Evolutionary conservation across 257 asterid species (phyloP).

Genomic region (Lycium ferocissimum): DNA sequence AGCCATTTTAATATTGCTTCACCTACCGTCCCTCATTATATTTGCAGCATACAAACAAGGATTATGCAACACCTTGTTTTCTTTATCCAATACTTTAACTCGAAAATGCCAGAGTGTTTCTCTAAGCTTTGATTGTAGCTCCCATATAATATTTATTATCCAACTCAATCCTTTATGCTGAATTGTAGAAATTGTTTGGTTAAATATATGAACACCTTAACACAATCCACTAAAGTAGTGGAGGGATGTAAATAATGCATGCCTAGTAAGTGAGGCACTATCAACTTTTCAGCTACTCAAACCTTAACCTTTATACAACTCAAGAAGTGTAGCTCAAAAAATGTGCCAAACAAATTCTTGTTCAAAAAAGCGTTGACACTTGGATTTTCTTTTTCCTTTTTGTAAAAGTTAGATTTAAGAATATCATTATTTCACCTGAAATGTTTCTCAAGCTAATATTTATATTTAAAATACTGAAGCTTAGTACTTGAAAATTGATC

Average conservation of each 20-base stretch:
- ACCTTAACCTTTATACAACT: too few relatives aligned
- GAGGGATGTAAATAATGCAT: conserved; percentile 15
- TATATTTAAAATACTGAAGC: too few relatives aligned
- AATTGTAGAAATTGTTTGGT: not conserved
- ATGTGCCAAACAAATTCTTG: too few relatives aligned
- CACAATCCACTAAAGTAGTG: conserved; percentile 9
- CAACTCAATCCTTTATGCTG: not conserved
- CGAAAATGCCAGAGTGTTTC: not conserved
- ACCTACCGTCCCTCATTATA: not conserved
- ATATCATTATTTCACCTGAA: too few relatives aligned
- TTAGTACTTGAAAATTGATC: too few relatives aligned
- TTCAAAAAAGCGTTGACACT: too few relatives aligned
- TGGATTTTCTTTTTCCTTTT: too few relatives aligned
- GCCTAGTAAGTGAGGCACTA: not conserved
- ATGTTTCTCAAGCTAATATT: too few relatives aligned
- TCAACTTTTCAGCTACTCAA: too few relatives aligned
- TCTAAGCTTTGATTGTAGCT: not conserved
- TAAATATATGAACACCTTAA: conserved; percentile 16
- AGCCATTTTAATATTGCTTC: conserved; percentile 11
- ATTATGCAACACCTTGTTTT: conserved; percentile 17
- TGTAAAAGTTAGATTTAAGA: too few relatives aligned
- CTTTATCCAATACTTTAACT: not conserved
- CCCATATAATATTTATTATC: not conserved
- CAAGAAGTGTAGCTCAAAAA: too few relatives aligned
- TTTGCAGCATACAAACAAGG: not conserved